Evolutionary conservation across 2,329 filamentous ascomycete genomes (phyloP), one percentile per base, ranked within the genome.

Genomic region (Pyrenophora teres): DNA sequence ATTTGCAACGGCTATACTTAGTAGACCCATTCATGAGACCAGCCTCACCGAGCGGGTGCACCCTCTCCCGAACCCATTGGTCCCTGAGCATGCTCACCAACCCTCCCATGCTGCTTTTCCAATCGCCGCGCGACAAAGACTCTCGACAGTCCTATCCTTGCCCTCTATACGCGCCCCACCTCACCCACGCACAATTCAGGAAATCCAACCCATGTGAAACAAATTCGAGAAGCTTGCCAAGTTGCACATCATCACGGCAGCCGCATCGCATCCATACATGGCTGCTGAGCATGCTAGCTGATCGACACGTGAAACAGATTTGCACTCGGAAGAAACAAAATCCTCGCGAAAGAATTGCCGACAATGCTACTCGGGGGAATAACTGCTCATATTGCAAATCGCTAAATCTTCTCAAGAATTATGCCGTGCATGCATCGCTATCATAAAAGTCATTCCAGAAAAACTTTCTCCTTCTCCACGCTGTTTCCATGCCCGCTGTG

Each of bases 1-100:
- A 52, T 67, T 50, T 71, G 65, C 65, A 61, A 67, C 68, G 58
- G 56, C 69, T 68, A 68, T 65, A 68, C 68, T 64, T 72, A 71
- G 70, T 60, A 59, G 59, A 41, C 53, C 60, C 60, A 53, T 25
- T 56, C 54, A 52, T 60, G 41, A 56, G 57, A 44, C 56, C 53
- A 46, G 44, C 49, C 48, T 39, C 48, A 33, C 53, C 55, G 64
- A 60, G 64, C 65, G 67, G 68, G 54, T 65, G 47, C 45, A 27
- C 30, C 48, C 52, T 44, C 32, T 62, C 56, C 62, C 65, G 60
- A 62, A 55, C 40, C 54, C 19, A 71, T 71, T 70, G 66, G 66
- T 57, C 44, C 30, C 55, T 40, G 48, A 10, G 42, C 40, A 12
- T 42, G 42, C 50, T 44, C 42, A 44, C 50, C 46, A 54, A 50